These are phyloP conservation scores for Russula abietina DNA, from an alignment of 768 basidiomycete genomes.

Conservation along the genomic window DNA sequence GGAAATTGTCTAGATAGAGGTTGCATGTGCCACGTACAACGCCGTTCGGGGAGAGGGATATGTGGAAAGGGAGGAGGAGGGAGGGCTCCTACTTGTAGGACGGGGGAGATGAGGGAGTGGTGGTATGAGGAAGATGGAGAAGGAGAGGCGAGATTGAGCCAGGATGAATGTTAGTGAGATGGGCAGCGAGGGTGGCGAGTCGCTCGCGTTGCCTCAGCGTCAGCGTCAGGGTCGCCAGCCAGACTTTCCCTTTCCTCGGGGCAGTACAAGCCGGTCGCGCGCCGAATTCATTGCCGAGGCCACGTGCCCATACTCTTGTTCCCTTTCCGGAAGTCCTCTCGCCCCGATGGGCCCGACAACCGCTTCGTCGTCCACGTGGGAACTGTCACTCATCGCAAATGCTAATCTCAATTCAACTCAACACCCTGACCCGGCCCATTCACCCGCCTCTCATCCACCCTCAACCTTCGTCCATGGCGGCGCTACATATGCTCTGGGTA, in stretches of 20 bases:
- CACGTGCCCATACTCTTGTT: constrained; percentile 17
- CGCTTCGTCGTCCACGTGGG: constrained; percentile 15
- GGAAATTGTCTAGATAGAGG: constrained; percentile 14
- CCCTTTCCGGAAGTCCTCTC: not conserved
- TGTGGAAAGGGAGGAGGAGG: not conserved
- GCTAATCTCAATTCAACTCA: constrained; percentile 20
- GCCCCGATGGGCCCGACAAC: not conserved
- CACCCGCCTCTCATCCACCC: no score
- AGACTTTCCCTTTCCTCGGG: not conserved
- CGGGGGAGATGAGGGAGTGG: not conserved
- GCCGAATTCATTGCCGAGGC: not conserved
- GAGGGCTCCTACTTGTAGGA: no score
- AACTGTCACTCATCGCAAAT: constrained; percentile 19
- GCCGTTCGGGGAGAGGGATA: not conserved
- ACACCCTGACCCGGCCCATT: no score
- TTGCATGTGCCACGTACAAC: constrained; percentile 6
- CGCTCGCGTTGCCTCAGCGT: not conserved
- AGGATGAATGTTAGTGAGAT: not conserved
- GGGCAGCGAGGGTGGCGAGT: not conserved
- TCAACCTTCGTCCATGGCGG: no score
- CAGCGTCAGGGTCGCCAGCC: not conserved
- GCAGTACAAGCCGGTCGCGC: not conserved
- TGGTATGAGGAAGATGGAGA: not conserved
- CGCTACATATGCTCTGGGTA: no score
- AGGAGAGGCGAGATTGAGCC: no score